Evolutionary conservation across 116 monocot species (phyloP).

Genomic region (Papilionanthe hybrid): DNA sequence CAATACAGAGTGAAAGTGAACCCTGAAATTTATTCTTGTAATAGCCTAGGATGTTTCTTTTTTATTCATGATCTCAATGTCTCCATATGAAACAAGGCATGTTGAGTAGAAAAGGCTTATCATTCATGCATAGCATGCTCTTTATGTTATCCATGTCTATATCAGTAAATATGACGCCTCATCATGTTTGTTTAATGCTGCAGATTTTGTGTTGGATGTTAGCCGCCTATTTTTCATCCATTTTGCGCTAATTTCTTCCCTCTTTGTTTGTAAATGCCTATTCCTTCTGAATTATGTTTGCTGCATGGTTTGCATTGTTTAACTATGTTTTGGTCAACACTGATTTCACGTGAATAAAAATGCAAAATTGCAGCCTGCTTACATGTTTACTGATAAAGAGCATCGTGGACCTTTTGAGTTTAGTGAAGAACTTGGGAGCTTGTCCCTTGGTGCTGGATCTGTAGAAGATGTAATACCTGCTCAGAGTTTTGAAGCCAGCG

Average conservation of each 20-base stretch:
- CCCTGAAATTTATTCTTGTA: neutral
- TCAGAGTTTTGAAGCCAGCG: slow-evolving; percentile 70
- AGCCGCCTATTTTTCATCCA: neutral
- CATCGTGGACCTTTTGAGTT: slow-evolving; percentile 81
- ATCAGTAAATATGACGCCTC: neutral
- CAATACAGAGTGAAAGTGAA: neutral
- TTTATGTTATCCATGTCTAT: neutral
- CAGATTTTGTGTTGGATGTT: neutral
- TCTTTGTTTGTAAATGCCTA: no score
- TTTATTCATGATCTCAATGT: neutral
- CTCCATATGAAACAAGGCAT: neutral
- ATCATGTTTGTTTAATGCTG: neutral
- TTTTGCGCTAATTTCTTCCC: neutral
- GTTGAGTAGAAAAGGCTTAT: neutral
- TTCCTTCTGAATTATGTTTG: no score
- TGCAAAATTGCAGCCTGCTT: slow-evolving; percentile 64
- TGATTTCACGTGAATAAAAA: neutral
- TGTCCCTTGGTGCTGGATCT: slow-evolving; percentile 46
- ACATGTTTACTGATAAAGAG: slow-evolving; percentile 92
- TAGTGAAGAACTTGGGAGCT: slow-evolving; percentile 70
- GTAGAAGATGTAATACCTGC: slow-evolving; percentile 41
- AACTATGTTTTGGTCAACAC: neutral
- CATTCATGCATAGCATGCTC: neutral
- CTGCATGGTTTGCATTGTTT: no score
- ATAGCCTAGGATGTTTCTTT: neutral